phyloP scores from a whole-genome alignment of 352 stramenopile species.

The Phytophthora sojae region DNA sequence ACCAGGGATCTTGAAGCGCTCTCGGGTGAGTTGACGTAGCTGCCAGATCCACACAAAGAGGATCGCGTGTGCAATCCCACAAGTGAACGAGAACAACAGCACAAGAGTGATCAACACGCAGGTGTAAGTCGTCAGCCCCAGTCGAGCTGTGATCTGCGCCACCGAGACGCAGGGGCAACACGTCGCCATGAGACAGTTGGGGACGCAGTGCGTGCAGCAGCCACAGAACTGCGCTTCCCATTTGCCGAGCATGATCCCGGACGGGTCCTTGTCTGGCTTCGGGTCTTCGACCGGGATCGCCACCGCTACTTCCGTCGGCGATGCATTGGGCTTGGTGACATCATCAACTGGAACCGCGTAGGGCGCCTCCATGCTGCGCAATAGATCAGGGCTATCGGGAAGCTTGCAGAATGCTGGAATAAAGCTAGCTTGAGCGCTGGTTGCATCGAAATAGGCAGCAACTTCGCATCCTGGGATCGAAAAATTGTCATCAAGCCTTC shows the following conservation, averaged over 20 bases:
- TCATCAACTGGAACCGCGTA: constrained; percentile 20
- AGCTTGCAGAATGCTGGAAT: constrained; percentile 3
- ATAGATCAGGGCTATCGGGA: background rate
- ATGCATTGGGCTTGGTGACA: constrained; percentile 3
- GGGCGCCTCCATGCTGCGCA: constrained; percentile 1
- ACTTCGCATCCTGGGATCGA: background rate
- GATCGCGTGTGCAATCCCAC: no score
- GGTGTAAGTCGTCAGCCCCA: constrained; percentile 39
- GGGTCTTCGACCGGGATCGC: constrained; percentile 2
- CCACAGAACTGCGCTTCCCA: constrained; percentile 48
- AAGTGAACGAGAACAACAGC: no score
- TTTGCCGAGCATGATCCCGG: constrained; percentile 21
- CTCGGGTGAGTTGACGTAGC: no score
- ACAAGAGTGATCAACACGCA: constrained; percentile 27
- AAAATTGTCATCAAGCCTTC: background rate
- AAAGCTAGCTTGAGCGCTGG: background rate
- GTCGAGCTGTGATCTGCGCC: constrained; percentile 49
- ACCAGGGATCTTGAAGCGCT: constrained; percentile 49
- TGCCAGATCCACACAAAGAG: no score
- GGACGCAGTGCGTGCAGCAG: constrained; percentile 50
- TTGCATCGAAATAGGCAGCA: background rate
- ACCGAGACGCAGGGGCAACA: constrained; percentile 57
- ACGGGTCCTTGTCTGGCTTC: constrained; percentile 4
- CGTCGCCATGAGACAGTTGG: constrained; percentile 53
- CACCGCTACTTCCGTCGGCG: constrained; percentile 3